Evolutionary conservation across 441 rosid species (phyloP).

Genomic region (Arabidopsis lyrata): DNA sequence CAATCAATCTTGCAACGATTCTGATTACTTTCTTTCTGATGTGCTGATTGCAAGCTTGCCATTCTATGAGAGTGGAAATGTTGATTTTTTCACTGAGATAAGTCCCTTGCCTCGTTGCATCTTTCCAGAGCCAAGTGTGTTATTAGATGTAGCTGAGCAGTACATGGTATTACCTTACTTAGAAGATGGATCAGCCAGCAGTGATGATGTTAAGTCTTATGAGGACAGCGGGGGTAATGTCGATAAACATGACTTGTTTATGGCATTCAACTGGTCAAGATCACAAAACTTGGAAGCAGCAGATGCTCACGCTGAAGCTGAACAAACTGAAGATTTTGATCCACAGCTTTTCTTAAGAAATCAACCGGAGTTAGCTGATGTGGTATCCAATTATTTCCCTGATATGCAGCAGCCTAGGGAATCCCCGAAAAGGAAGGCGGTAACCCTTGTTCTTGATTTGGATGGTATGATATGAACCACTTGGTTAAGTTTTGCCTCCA

Average conservation of each 20-base stretch:
- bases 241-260: constrained; percentile 59
- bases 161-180: constrained; percentile 78
- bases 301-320: constrained; percentile 56
- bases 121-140: constrained; percentile 43
- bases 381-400: constrained; percentile 55
- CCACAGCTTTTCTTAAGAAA: constrained; percentile 77
- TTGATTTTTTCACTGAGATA: constrained; percentile 50
- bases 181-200: constrained; percentile 61
- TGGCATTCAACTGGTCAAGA: constrained; percentile 64
- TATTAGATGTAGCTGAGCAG: constrained; percentile 50
- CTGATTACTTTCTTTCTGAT: constrained; percentile 78
- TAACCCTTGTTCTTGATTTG: constrained; percentile 89
- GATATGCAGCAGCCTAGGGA: constrained; percentile 53
- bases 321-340: constrained; percentile 72
- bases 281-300: constrained; percentile 54
- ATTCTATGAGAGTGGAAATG: constrained; percentile 60
- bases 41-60: constrained; percentile 74
- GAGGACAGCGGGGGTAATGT: constrained; percentile 50
- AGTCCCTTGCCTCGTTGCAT: constrained; percentile 64
- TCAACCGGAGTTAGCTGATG: constrained; percentile 82
- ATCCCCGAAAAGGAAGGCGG: constrained; percentile 55
- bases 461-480: constrained; percentile 59
- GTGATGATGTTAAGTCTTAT: constrained; percentile 51
- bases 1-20: constrained; percentile 67
- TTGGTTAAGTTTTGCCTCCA: neutral